Conservation (phyloP, 805 yeast species). For the Starmerella vitae region DNA sequence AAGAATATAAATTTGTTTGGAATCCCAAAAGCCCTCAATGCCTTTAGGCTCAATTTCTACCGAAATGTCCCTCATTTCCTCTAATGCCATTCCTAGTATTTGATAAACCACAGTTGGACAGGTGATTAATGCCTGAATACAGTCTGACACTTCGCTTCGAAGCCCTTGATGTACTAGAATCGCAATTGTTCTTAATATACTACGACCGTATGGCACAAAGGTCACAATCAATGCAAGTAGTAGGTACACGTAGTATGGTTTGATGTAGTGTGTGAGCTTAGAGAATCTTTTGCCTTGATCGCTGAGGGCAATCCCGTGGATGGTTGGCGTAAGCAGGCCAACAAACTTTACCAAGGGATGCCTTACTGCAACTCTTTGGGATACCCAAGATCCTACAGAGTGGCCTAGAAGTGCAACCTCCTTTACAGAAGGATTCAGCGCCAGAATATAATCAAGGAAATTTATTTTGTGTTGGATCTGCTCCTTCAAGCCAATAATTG, state of each 20-base stretch:
- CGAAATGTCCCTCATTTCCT: conserved; percentile 43
- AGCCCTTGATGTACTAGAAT: conserved; percentile 9
- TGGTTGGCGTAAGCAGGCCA: conserved; percentile 60
- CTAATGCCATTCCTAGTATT: conserved; percentile 41
- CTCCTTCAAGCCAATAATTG: conserved; percentile 30
- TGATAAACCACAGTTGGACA: conserved; percentile 39
- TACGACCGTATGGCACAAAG: conserved; percentile 7
- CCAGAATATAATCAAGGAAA: conserved; percentile 31
- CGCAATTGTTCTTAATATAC: neutral
- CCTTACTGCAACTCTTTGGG: conserved; percentile 37
- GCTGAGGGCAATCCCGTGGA: conserved; percentile 43
- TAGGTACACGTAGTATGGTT: conserved; percentile 8
- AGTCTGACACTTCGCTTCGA: conserved; percentile 4
- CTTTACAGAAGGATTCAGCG: conserved; percentile 16
- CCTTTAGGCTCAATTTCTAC: conserved; percentile 27
- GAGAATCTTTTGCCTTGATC: conserved; percentile 30
- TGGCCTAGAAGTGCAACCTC: conserved; percentile 47
- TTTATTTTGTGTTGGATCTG: conserved; percentile 48
- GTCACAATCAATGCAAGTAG: conserved; percentile 1
- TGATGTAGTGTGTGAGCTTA: conserved; percentile 19
- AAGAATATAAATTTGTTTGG: conserved; percentile 39
- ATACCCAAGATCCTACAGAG: conserved; percentile 56
- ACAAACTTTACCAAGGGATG: conserved; percentile 29
- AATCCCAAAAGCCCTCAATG: conserved; percentile 37
- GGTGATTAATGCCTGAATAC: conserved; percentile 27